phyloP scores from a whole-genome alignment of 768 basidiomycete genomes.

The Tylopilus balloui region DNA sequence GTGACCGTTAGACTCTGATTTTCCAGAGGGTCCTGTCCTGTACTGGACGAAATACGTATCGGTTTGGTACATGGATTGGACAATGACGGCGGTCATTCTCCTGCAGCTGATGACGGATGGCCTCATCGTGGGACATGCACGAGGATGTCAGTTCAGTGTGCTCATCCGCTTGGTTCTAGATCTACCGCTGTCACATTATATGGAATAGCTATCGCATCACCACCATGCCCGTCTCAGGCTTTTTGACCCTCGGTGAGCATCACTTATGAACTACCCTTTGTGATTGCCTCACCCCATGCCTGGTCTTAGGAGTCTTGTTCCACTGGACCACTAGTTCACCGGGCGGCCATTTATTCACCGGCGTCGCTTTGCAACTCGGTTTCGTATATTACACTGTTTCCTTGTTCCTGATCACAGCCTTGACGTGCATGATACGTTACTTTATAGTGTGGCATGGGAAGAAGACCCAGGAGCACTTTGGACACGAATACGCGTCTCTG shows the following conservation, averaged over 20 bases:
- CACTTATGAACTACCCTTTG: neutral
- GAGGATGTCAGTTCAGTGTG: neutral
- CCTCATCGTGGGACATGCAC: conserved; percentile 12
- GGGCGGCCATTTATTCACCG: conserved; percentile 16
- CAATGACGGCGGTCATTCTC: conserved; percentile 25
- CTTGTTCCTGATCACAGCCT: conserved; percentile 13
- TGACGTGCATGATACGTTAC: conserved; percentile 26
- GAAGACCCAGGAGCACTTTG: conserved; percentile 8
- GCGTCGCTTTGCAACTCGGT: conserved; percentile 7
- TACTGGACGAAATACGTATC: conserved; percentile 14
- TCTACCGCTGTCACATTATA: conserved; percentile 37
- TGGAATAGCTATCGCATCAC: conserved; percentile 24
- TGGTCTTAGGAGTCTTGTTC: neutral
- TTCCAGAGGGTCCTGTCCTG: neutral
- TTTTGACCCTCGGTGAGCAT: conserved; percentile 24
- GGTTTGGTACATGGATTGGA: conserved; percentile 30
- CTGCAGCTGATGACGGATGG: conserved; percentile 36
- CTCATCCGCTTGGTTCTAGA: conserved; percentile 25
- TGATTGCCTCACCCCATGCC: neutral
- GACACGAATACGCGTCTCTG: conserved; percentile 12
- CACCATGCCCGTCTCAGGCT: conserved; percentile 8
- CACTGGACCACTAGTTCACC: neutral
- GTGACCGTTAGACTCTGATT: neutral
- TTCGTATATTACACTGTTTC: conserved; percentile 17
- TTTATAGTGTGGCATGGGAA: conserved; percentile 10